Percentiles rank a stretch among this genome's conserved stretches.
These are phyloP conservation scores for Diaporthe citrichinensis DNA, from an alignment of 2,329 filamentous ascomycete species.

Conservation along the genomic window DNA sequence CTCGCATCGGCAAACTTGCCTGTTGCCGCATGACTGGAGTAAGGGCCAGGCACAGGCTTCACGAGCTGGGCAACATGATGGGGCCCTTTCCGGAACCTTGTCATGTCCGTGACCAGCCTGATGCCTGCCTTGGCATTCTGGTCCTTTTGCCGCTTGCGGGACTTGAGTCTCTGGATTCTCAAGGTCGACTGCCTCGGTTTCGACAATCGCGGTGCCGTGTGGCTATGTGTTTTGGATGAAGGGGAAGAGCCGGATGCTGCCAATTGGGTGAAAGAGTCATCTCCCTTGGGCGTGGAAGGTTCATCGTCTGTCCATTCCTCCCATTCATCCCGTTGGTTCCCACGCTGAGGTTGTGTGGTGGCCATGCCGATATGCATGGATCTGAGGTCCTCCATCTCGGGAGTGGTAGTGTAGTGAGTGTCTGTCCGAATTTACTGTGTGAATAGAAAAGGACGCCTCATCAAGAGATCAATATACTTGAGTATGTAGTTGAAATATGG, in stretches of 20 bases:
- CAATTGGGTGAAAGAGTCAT: slow-evolving; percentile 45
- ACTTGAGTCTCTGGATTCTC: slow-evolving; percentile 65
- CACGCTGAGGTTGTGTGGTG: slow-evolving; percentile 42
- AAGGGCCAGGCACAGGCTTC: slow-evolving; percentile 41
- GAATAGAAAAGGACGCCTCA: background rate
- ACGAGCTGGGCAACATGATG: slow-evolving; percentile 54
- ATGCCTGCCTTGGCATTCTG: slow-evolving; percentile 75
- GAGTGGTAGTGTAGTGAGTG: background rate
- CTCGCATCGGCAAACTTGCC: slow-evolving; percentile 71
- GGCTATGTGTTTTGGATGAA: slow-evolving; percentile 21
- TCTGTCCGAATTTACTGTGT: background rate
- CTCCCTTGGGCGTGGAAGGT: slow-evolving; percentile 55
- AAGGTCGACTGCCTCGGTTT: slow-evolving; percentile 54
- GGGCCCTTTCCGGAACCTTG: slow-evolving; percentile 60
- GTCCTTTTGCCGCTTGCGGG: slow-evolving; percentile 71
- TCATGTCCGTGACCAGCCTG: slow-evolving; percentile 78
- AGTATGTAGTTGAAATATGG: background rate
- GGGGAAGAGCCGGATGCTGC: slow-evolving; percentile 3
- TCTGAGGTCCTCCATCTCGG: slow-evolving; percentile 47
- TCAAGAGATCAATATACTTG: slow-evolving; percentile 25
- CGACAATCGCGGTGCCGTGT: slow-evolving; percentile 45
- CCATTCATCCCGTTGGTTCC: slow-evolving; percentile 59
- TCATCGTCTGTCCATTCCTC: slow-evolving; percentile 69
- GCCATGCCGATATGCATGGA: slow-evolving; percentile 42
- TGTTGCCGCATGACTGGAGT: slow-evolving; percentile 38